A percentile compares a stretch with the other conserved stretches of the same genome.
Evolutionary conservation across 163 green algal species (phyloP).

Genomic region (Scenedesmus sp.): DNA sequence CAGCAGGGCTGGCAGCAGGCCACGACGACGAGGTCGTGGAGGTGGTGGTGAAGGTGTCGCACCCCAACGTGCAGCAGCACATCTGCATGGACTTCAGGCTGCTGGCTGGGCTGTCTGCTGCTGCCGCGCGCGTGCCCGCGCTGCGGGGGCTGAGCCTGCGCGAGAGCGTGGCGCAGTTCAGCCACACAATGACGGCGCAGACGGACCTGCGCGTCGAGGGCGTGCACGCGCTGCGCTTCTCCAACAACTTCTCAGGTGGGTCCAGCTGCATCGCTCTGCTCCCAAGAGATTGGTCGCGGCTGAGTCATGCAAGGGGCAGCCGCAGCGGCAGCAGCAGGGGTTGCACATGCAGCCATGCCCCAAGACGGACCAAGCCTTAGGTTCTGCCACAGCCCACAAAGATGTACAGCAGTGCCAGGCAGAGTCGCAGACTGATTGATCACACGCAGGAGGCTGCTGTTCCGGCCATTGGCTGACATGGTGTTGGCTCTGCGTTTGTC

Average conservation of each 20-base stretch:
- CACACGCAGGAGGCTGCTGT: too few relatives aligned
- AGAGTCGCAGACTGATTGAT: too few relatives aligned
- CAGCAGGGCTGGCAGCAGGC: neutral
- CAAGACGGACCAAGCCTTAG: too few relatives aligned
- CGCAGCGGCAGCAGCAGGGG: too few relatives aligned
- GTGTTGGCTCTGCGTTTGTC: too few relatives aligned
- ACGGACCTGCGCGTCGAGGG: conserved; percentile 89
- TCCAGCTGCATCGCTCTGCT: neutral
- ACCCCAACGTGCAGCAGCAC: conserved; percentile 81
- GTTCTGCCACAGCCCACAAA: too few relatives aligned
- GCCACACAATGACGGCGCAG: conserved; percentile 88
- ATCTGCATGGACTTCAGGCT: conserved; percentile 86
- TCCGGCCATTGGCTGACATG: too few relatives aligned
- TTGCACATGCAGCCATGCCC: too few relatives aligned
- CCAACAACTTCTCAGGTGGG: conserved; percentile 81
- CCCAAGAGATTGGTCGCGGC: neutral
- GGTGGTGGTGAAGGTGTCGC: conserved; percentile 86
- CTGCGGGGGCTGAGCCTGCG: conserved; percentile 76
- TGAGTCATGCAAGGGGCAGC: too few relatives aligned
- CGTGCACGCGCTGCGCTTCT: conserved; percentile 83
- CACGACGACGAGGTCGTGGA: neutral
- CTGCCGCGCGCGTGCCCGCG: conserved; percentile 42
- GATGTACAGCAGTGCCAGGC: too few relatives aligned
- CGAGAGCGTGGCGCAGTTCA: conserved; percentile 89
- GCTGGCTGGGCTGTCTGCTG: conserved; percentile 37